Conservation (phyloP, 495 filamentous ascomycete genomes). For the Acidomyces sp. region DNA sequence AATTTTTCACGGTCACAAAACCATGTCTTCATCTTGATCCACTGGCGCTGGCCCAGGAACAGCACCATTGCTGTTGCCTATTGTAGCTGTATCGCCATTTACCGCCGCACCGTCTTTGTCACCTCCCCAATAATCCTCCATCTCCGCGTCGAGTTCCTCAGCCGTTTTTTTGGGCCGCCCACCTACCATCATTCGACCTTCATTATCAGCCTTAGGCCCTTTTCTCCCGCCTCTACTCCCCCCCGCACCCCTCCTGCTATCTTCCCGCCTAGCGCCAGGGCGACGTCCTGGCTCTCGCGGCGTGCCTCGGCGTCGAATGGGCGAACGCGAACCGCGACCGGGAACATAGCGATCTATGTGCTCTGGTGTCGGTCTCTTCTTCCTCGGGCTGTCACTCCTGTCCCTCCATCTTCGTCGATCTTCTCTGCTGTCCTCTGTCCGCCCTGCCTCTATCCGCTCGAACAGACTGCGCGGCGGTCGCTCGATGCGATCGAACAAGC, state of each 20-base stretch:
- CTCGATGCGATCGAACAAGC: conserved; percentile 66
- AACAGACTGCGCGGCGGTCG: conserved; percentile 17
- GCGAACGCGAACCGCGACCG: conserved; percentile 37
- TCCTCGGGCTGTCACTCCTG: conserved; percentile 41
- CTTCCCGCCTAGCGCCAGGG: conserved; percentile 28
- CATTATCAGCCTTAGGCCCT: conserved; percentile 4
- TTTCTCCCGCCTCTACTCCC: conserved; percentile 27
- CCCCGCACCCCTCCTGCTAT: conserved; percentile 26
- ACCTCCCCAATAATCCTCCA: conserved; percentile 76
- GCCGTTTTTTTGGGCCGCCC: conserved; percentile 73
- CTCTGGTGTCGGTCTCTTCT: conserved; percentile 54
- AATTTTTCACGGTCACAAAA: conserved; percentile 11
- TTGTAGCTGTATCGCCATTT: not conserved
- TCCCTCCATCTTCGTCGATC: conserved; percentile 29
- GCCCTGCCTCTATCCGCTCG: conserved; percentile 12
- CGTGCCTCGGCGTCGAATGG: conserved; percentile 32
- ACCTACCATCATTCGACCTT: conserved; percentile 28
- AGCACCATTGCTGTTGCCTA: conserved; percentile 8
- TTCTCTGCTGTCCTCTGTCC: not conserved
- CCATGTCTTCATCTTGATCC: conserved; percentile 22
- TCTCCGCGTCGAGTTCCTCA: conserved; percentile 85
- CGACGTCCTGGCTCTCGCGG: conserved; percentile 38
- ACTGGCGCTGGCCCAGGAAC: not conserved
- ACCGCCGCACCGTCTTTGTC: not conserved
- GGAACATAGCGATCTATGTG: conserved; percentile 80